Conservation (phyloP, 1,284 basidiomycete species). For the Malassezia japonica region DNA sequence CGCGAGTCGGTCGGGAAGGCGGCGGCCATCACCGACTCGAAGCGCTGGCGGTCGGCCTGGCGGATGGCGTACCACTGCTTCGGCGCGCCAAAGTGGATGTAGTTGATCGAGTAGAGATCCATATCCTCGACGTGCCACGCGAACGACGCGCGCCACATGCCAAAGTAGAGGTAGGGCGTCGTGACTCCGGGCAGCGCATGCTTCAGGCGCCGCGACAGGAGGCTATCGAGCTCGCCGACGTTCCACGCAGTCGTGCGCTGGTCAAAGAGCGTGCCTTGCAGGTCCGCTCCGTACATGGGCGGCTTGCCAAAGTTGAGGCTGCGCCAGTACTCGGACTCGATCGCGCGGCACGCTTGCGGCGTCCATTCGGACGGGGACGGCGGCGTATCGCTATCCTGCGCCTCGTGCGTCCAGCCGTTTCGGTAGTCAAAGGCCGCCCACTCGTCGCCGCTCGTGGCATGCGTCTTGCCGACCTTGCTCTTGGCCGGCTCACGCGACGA, state of each 20-base stretch:
- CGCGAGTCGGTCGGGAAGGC: conserved; percentile 50
- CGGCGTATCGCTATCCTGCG: conserved; percentile 17
- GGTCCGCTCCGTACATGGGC: conserved; percentile 94
- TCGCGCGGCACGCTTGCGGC: conserved; percentile 59
- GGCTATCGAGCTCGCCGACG: conserved; percentile 76
- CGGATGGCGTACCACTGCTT: conserved; percentile 94
- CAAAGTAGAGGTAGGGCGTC: conserved; percentile 93
- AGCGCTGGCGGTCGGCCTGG: conserved; percentile 60
- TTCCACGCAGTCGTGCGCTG: conserved; percentile 79
- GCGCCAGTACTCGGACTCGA: conserved; percentile 87
- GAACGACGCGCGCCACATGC: conserved; percentile 95
- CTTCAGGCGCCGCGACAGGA: conserved; percentile 66
- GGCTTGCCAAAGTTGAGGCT: conserved; percentile 75
- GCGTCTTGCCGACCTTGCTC: conserved; percentile 13
- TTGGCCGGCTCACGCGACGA: not conserved
- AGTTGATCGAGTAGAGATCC: conserved; percentile 95
- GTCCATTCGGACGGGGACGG: conserved; percentile 28
- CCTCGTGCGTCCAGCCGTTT: conserved; percentile 36
- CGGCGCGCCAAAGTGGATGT: conserved; percentile 95
- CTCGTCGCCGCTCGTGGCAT: conserved; percentile 26
- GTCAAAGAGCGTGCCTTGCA: conserved; percentile 76
- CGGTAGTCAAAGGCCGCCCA: conserved; percentile 41
- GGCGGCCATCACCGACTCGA: conserved; percentile 44
- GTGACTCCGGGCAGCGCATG: conserved; percentile 78
- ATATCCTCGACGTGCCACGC: conserved; percentile 92